Evolutionary conservation across 768 basidiomycete genomes (phyloP).

Genomic region (Lactarius akahatsu): DNA sequence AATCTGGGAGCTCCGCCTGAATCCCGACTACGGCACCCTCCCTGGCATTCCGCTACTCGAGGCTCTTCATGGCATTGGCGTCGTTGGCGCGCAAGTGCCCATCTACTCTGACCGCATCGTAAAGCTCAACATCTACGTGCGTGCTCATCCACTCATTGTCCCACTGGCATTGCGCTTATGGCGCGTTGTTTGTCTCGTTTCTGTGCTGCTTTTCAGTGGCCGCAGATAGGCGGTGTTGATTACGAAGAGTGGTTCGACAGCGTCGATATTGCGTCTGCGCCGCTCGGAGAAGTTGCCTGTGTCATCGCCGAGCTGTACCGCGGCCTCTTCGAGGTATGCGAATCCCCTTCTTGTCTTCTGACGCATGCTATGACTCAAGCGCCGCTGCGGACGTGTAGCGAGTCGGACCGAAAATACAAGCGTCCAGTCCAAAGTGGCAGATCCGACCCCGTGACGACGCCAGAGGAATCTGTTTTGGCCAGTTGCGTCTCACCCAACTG

Average conservation of each 20-base stretch:
- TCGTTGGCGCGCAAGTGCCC: constrained; percentile 6
- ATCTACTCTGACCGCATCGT: constrained; percentile 2
- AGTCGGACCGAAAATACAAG: constrained; percentile 14
- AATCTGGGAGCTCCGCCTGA: constrained; percentile 18
- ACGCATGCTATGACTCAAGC: background rate
- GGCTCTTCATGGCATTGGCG: constrained; percentile 18
- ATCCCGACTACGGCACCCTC: constrained; percentile 21
- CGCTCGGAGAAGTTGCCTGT: constrained; percentile 6
- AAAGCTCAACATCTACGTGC: constrained; percentile 14
- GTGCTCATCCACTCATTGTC: background rate
- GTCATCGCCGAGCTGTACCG: constrained; percentile 20
- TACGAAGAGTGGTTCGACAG: constrained; percentile 24
- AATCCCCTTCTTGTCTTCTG: background rate
- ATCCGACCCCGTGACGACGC: constrained; percentile 9
- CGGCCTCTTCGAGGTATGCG: constrained; percentile 15
- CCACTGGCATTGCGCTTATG: background rate
- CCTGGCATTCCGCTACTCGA: constrained; percentile 23
- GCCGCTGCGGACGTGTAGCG: constrained; percentile 4
- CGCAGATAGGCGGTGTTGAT: constrained; percentile 9
- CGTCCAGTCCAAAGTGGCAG: constrained; percentile 14
- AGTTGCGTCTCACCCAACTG: constrained; percentile 22
- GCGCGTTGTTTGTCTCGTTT: background rate
- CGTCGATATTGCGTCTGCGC: constrained; percentile 13
- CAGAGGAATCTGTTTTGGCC: constrained; percentile 19
- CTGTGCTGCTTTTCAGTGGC: constrained; percentile 11